These are phyloP conservation scores for Medakamo hakoo DNA, from an alignment of 139 green algal species.

Conservation along the genomic window DNA sequence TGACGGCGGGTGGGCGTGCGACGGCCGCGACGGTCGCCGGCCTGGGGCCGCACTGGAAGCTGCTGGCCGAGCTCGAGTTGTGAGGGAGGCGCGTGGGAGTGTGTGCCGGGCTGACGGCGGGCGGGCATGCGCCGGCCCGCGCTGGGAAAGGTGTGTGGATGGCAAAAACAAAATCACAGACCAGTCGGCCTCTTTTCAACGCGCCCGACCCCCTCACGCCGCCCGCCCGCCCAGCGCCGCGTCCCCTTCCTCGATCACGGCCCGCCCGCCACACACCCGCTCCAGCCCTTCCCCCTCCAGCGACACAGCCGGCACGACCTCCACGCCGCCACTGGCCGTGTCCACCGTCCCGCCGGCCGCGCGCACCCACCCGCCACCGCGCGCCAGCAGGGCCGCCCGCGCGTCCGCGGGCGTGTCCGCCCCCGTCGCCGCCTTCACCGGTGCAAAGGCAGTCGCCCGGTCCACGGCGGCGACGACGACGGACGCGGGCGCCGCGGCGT, in stretches of 20 bases:
- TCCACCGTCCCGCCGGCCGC: slow-evolving; percentile 20
- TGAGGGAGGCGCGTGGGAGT: no score
- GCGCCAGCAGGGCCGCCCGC: slow-evolving; percentile 38
- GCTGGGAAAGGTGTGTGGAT: no score
- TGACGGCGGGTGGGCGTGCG: no score
- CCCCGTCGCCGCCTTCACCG: slow-evolving; percentile 73
- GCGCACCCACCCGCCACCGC: slow-evolving; percentile 45
- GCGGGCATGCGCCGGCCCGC: no score
- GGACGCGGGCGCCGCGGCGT: slow-evolving; percentile 21
- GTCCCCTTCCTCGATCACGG: slow-evolving; percentile 6
- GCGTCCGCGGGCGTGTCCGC: slow-evolving; percentile 74
- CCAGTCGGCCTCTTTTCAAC: no score
- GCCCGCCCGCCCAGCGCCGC: no score
- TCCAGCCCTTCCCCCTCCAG: slow-evolving; percentile 62
- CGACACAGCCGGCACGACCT: slow-evolving; percentile 51
- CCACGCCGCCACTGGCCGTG: slow-evolving; percentile 29
- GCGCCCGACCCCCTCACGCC: no score
- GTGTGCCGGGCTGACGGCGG: no score
- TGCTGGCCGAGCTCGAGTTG: no score
- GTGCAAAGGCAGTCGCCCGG: slow-evolving; percentile 62
- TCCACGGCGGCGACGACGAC: slow-evolving; percentile 53
- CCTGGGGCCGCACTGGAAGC: no score
- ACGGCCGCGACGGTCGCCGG: no score
- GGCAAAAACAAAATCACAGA: no score
- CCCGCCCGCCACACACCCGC: slow-evolving; percentile 12